Evolutionary conservation across 108 stramenopile species (phyloP), one percentile per base, ranked within the genome.

Genomic region (Mayamaea pseudoterrestris): DNA sequence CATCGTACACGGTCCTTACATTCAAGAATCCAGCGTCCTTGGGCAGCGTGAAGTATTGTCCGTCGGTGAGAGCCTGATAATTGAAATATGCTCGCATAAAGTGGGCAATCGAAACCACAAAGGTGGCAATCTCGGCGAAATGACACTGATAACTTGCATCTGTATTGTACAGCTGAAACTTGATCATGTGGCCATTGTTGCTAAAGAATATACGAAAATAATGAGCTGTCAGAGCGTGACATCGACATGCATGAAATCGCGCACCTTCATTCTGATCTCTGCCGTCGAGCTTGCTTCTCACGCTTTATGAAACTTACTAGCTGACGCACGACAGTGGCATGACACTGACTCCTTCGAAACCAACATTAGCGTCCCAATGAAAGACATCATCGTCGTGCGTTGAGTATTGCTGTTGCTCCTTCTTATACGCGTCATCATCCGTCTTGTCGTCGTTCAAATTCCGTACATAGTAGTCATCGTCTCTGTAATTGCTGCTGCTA

Each of bases 1-100:
- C 27, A 29, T 49, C 18, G 3, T 26, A 5, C 27, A 45, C 22
- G 7, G 9, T 1, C 60, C 72, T 64, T 50, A 73, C 72, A 47
- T 83, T 83, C 45, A 89, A 57, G 47, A 78, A 89, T 3, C 76
- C 81, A 30, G 76, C 88, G 64, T 85, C 88, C 1, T 49, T 55
- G 1, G 88, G 88, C 21, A 90, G 66, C 27, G 41, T 30, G 60
- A 90, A 90, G 47, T 83, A 57, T 37, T 66, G 44, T 37, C 88
- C 88, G 30, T 72, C 30, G 14, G 54, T 44, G 50, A 90, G 55
- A 12, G 88, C 88, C 52, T 80, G 66, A 46, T 85, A 69, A 49
- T 90, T 90, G 63, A 85, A 90, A 43, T 85, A 90, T 1, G 83
- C 83, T 18, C 88, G 55, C 88, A 90, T 90, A 51, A 76, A 90